Base-by-base conservation (phyloP, 2,329 filamentous ascomycete genomes). In the Cadophora sp. region DNA sequence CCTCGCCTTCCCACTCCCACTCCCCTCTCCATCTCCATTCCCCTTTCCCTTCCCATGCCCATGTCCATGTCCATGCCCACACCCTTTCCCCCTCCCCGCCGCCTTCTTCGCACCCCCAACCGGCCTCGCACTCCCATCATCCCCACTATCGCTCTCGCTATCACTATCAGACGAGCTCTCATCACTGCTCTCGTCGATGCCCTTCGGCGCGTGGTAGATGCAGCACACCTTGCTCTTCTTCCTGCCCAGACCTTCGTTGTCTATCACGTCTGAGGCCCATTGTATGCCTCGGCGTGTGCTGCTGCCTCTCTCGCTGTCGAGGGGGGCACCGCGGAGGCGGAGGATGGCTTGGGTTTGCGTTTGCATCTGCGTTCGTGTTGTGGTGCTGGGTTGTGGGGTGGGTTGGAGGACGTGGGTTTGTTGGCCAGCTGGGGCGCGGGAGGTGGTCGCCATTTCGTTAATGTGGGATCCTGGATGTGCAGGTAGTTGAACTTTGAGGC, bases 191-290 rank as follows among this genome's bases (percentile, higher is more conserved):
- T 98, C 95, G 78, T 92, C 93, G 4, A 93, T 89, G 12, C 85
- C 87, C 73, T 91, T 92, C 7, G 93, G 90, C 69, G 92, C 92
- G 82, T 97, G 95, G 82, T 97, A 99, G 80, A 99, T 99, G 80
- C 96, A 99, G 86, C 96, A 99, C n/a, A 98, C 96, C 88, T 99
- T 99, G 22, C 93, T 97, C 72, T 89, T 95, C 83, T 98, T 99
- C 80, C 92, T 92, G 8, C 94, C 94, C 79, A 98, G 86, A 4
- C 93, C 93, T 80, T 99, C 96, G 77, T 99, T 99, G 81, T 99
- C 94, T 2, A 99, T 85, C 7, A 97, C 94, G 76, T 93, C 91
- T 76, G 96, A 92, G 7, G 93, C 93, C 96, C 96, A 99, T 79
- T 92, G 90, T 66, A 99, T 96, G 60, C 88, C 89, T 63, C 90